A percentile compares a stretch with the other conserved stretches of the same genome.
Conservation (phyloP, 495 filamentous ascomycete species). For the Trypethelium eluteriae region DNA sequence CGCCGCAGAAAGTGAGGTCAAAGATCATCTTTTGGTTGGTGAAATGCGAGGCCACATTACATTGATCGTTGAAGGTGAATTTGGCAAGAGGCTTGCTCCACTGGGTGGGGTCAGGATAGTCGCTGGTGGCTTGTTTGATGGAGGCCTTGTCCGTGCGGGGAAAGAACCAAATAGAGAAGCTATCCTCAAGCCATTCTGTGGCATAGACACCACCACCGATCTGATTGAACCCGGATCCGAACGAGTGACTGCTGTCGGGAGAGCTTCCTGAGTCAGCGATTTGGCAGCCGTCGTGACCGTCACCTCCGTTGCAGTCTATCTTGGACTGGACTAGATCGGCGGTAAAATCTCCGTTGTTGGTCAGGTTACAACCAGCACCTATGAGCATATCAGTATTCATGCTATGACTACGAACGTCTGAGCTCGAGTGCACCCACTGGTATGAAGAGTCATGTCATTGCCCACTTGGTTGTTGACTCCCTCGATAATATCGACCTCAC, state of each 20-base stretch:
- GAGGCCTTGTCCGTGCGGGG: conserved; percentile 43
- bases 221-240: conserved; percentile 65
- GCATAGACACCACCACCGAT: conserved; percentile 69
- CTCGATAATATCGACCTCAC: conserved; percentile 91
- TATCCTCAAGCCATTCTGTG: conserved; percentile 60
- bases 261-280: conserved; percentile 13
- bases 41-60: conserved; percentile 28
- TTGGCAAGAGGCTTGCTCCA: conserved; percentile 61
- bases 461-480: conserved; percentile 62
- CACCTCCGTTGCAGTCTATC: conserved; percentile 48
- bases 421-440: conserved; percentile 23
- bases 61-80: conserved; percentile 43
- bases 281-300: conserved; percentile 42
- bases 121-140: conserved; percentile 38
- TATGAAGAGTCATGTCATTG: conserved; percentile 70
- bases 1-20: conserved; percentile 77
- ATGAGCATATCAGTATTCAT: background rate
- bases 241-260: conserved; percentile 29
- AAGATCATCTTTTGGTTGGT: conserved; percentile 45
- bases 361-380: conserved; percentile 20
- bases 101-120: conserved; percentile 49
- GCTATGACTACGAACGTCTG: background rate
- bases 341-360: conserved; percentile 41
- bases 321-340: conserved; percentile 30
- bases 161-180: conserved; percentile 75